phyloP scores from a whole-genome alignment of 2,329 filamentous ascomycete genomes.

The Nigrospora sphaerica region DNA sequence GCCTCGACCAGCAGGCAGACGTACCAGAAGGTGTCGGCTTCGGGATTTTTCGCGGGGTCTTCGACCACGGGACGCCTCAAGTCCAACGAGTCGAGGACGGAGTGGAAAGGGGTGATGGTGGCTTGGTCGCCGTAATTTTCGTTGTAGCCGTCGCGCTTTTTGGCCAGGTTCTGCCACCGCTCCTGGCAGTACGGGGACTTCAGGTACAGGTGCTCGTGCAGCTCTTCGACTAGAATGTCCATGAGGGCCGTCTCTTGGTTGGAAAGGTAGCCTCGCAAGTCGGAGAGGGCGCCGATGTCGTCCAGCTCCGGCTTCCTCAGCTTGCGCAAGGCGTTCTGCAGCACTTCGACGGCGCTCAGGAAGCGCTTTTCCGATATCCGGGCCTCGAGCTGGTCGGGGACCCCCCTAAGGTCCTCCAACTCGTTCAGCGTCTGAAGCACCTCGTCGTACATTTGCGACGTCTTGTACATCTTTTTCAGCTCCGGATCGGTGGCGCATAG shows the following conservation, averaged over 20 bases:
- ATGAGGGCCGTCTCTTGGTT: constrained; percentile 90
- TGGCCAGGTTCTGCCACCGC: constrained; percentile 79
- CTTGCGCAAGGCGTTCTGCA: constrained; percentile 79
- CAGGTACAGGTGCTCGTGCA: constrained; percentile 94
- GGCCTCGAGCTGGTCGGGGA: constrained; percentile 89
- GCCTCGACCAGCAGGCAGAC: constrained; percentile 77
- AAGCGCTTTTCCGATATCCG: constrained; percentile 96
- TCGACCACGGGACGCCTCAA: constrained; percentile 61
- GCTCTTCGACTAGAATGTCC: constrained; percentile 93
- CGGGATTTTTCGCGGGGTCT: constrained; percentile 87
- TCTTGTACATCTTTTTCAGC: constrained; percentile 78
- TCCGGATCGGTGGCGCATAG: constrained; percentile 84
- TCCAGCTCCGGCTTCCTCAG: constrained; percentile 85
- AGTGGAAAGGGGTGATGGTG: constrained; percentile 46
- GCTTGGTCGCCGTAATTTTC: constrained; percentile 40
- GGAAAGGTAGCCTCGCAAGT: constrained; percentile 78
- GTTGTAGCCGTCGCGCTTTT: constrained; percentile 50
- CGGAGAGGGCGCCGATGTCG: constrained; percentile 79
- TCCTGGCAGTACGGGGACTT: constrained; percentile 98
- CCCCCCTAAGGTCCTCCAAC: constrained; percentile 78
- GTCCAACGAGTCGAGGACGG: constrained; percentile 54
- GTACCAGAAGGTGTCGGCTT: constrained; percentile 93
- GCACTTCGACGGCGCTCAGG: constrained; percentile 81
- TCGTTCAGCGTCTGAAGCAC: constrained; percentile 77
- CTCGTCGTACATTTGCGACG: constrained; percentile 85